These are phyloP conservation scores for Phialophora expanda DNA, from an alignment of 2,329 filamentous ascomycete genomes.

Conservation along the genomic window DNA sequence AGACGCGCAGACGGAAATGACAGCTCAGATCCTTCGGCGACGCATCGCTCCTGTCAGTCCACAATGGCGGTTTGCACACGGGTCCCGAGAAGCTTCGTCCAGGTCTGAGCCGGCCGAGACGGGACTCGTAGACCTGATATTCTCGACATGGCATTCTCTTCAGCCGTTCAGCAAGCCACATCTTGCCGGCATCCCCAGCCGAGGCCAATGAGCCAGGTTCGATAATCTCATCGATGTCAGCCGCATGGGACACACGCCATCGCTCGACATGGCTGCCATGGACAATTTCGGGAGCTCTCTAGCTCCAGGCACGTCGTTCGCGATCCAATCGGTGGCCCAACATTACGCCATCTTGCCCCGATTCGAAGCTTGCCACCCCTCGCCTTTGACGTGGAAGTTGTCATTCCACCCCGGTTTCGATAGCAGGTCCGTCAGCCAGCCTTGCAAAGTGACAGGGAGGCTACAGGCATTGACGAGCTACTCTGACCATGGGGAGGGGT, in stretches of 20 bases:
- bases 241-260: conserved; percentile 4
- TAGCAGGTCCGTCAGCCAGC: conserved; percentile 10
- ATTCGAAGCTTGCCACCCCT: neutral
- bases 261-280: conserved; percentile 2
- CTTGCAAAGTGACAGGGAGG: conserved; percentile 18
- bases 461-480: neutral
- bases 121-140: neutral
- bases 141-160: neutral
- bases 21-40: neutral
- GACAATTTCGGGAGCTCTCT: conserved; percentile 15
- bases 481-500: neutral
- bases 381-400: neutral
- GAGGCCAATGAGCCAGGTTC: conserved; percentile 6
- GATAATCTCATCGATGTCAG: conserved; percentile 19
- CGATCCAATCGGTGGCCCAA: conserved; percentile 11
- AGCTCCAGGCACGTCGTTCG: neutral
- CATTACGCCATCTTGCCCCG: conserved; percentile 9
- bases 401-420: conserved; percentile 5
- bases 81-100: neutral
- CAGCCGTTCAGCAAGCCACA: conserved; percentile 13
- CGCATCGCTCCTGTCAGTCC: neutral
- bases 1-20: neutral
- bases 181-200: conserved; percentile 10
- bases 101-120: neutral
- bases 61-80: neutral